Evolutionary conservation across 176 grass and related monocot genomes (phyloP).

Genomic region (Phoenix dactylifera): DNA sequence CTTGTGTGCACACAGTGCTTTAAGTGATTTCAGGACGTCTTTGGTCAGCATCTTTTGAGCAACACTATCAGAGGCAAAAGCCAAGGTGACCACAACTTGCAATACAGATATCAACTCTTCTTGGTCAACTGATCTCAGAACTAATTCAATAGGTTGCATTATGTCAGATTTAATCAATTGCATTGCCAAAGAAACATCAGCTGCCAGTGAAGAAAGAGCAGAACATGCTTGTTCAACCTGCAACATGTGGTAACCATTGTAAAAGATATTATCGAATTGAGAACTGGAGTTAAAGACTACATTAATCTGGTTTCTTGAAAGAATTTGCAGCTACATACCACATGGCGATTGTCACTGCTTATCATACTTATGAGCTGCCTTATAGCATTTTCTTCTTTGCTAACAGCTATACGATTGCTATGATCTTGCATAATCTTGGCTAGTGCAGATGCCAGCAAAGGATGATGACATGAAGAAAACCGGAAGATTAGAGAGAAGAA

Average conservation of each 20-base stretch:
- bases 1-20: conserved; percentile 86
- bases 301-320: no score
- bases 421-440: conserved; percentile 93
- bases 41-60: conserved; percentile 92
- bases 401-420: conserved; percentile 69
- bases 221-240: conserved; percentile 95
- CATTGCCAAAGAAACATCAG: conserved; percentile 82
- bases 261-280: no score
- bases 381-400: conserved; percentile 93
- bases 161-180: conserved; percentile 91
- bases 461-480: conserved; percentile 97
- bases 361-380: conserved; percentile 95
- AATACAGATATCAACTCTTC: conserved; percentile 93
- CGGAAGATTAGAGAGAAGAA: conserved; percentile 98
- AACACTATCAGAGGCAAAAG: conserved; percentile 93
- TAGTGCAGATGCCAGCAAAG: conserved; percentile 87
- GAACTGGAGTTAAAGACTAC: no score
- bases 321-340: conserved; percentile 37
- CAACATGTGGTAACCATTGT: conserved; percentile 11
- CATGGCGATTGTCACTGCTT: conserved; percentile 86
- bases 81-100: conserved; percentile 79
- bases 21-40: conserved; percentile 85
- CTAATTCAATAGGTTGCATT: conserved; percentile 91
- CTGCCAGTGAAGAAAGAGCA: conserved; percentile 79
- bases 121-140: conserved; percentile 72